These are phyloP conservation scores for Pistacia vera DNA, from an alignment of 345 rosid species.

Conservation along the genomic window DNA sequence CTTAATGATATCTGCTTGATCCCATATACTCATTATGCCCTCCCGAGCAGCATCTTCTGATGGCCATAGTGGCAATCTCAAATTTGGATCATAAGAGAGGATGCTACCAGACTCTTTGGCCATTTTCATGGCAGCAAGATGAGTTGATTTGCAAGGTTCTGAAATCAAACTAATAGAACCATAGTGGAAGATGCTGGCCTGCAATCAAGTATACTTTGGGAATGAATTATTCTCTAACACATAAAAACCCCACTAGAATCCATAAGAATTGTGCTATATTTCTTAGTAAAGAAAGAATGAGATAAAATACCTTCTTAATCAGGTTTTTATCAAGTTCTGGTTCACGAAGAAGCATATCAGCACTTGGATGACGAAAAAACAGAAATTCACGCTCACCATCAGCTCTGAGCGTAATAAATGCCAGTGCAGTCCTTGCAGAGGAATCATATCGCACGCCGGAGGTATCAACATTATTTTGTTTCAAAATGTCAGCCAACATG, in stretches of 20 bases:
- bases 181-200: slow-evolving; percentile 92
- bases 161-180: slow-evolving; percentile 96
- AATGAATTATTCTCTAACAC: slow-evolving; percentile 1
- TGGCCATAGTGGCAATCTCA: slow-evolving; percentile 93
- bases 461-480: slow-evolving; percentile 74
- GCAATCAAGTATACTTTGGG: slow-evolving; percentile 26
- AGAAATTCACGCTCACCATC: slow-evolving; percentile 99
- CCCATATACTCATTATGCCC: slow-evolving; percentile 90
- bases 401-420: slow-evolving; percentile 86
- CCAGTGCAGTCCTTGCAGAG: slow-evolving; percentile 83
- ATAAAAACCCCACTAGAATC: neutral
- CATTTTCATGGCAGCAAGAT: slow-evolving; percentile 85
- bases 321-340: slow-evolving; percentile 77
- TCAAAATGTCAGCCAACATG: slow-evolving; percentile 82
- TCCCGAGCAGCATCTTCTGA: slow-evolving; percentile 80
- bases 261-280: neutral
- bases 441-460: slow-evolving; percentile 83
- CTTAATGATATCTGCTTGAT: slow-evolving; percentile 91
- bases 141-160: slow-evolving; percentile 93
- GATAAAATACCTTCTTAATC: slow-evolving; percentile 63
- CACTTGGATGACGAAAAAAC: slow-evolving; percentile 97
- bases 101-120: slow-evolving; percentile 78
- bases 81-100: slow-evolving; percentile 93
- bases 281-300: neutral
- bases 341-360: slow-evolving; percentile 92